Conservation (phyloP, 192 early-diverging fungal genomes). For the Gigaspora rosea region DNA sequence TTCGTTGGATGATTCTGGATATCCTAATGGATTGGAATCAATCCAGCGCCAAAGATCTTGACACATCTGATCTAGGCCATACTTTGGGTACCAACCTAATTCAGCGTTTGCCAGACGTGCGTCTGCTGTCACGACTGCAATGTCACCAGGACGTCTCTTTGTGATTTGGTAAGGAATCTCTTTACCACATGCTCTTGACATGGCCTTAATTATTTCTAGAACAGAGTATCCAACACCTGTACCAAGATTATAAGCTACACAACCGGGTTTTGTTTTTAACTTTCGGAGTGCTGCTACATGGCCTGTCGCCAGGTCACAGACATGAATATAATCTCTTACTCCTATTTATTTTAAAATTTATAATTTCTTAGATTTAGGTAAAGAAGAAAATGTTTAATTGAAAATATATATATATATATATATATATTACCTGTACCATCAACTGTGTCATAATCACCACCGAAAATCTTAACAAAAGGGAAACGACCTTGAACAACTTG, state of each 20-base stretch:
- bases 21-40: slow-evolving; percentile 53
- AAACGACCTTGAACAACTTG: slow-evolving; percentile 86
- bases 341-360: slow-evolving; percentile 37
- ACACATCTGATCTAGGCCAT: slow-evolving; percentile 59
- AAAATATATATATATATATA: slow-evolving; percentile 3
- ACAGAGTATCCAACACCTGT: slow-evolving; percentile 93
- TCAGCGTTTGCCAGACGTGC: slow-evolving; percentile 52
- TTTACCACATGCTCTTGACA: slow-evolving; percentile 74
- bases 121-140: slow-evolving; percentile 55
- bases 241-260: slow-evolving; percentile 87
- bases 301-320: slow-evolving; percentile 87
- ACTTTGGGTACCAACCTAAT: slow-evolving; percentile 53
- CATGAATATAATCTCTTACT: slow-evolving; percentile 95
- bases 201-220: slow-evolving; percentile 86
- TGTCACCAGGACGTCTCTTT: slow-evolving; percentile 53
- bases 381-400: background rate
- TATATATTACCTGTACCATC: slow-evolving; percentile 75
- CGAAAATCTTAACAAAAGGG: slow-evolving; percentile 85
- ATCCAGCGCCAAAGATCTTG: slow-evolving; percentile 62
- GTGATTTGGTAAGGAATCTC: slow-evolving; percentile 75
- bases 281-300: slow-evolving; percentile 86
- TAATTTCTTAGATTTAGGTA: background rate
- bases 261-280: slow-evolving; percentile 60
- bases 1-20: slow-evolving; percentile 6
- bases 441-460: slow-evolving; percentile 86